Percentiles rank a stretch among this genome's conserved stretches.
phyloP scores from a whole-genome alignment of 495 filamentous ascomycete species.

The Aspergillus heteromorphus region DNA sequence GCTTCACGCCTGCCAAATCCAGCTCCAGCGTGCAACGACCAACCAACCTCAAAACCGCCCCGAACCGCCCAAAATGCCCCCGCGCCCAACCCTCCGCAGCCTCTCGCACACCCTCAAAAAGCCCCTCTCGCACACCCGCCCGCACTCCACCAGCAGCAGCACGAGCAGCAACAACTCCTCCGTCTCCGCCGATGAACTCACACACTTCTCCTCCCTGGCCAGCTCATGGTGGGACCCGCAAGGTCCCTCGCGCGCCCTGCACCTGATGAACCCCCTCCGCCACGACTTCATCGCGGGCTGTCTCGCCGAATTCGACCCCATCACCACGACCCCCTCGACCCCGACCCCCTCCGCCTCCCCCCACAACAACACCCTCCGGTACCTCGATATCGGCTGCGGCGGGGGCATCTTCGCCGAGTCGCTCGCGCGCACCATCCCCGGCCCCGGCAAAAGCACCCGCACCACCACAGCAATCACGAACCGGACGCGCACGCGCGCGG shows the following conservation, averaged over 20 bases:
- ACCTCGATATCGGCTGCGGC: slow-evolving; percentile 92
- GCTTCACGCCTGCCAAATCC: slow-evolving; percentile 4
- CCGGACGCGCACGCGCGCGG: slow-evolving; percentile 53
- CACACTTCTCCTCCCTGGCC: slow-evolving; percentile 91
- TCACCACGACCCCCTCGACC: neutral
- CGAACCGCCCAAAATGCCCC: neutral
- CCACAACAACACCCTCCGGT: slow-evolving; percentile 46
- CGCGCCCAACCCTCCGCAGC: slow-evolving; percentile 7
- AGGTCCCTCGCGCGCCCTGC: slow-evolving; percentile 84
- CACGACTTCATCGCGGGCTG: slow-evolving; percentile 84
- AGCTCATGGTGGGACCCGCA: slow-evolving; percentile 97
- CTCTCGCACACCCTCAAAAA: slow-evolving; percentile 4
- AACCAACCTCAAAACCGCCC: neutral
- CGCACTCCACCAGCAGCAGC: neutral
- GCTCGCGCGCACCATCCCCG: slow-evolving; percentile 62
- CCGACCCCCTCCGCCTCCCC: slow-evolving; percentile 1
- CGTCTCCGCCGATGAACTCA: slow-evolving; percentile 80
- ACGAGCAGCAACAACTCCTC: slow-evolving; percentile 47
- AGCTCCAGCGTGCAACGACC: neutral
- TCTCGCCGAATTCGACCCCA: slow-evolving; percentile 39
- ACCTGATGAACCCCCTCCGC: slow-evolving; percentile 96
- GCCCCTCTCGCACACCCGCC: too few relatives aligned
- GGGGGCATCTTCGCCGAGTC: slow-evolving; percentile 95
- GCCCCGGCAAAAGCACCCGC: neutral
- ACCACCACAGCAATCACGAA: slow-evolving; percentile 40